A percentile compares a stretch with the other conserved stretches of the same genome.
These are phyloP conservation scores for Coemansia asiatica DNA, from an alignment of 192 early-diverging fungal species.

Conservation along the genomic window DNA sequence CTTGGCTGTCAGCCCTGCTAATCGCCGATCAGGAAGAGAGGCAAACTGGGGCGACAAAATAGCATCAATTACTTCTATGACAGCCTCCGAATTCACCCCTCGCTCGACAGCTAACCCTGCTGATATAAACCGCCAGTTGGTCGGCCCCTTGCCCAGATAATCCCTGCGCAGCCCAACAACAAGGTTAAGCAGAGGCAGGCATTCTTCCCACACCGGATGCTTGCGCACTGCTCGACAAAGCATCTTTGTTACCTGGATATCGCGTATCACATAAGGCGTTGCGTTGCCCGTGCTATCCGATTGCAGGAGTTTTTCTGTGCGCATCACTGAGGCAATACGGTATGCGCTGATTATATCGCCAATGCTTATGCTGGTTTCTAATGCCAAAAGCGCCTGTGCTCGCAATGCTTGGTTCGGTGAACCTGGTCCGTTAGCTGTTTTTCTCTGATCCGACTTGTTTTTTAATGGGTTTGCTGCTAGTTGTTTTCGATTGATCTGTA, in stretches of 20 bases:
- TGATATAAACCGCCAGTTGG: constrained; percentile 18
- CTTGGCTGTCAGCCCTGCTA: constrained; percentile 39
- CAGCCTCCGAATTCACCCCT: not conserved
- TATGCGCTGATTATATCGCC: constrained; percentile 12
- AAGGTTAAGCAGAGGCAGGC: constrained; percentile 24
- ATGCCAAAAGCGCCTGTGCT: not conserved
- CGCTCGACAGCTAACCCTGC: not conserved
- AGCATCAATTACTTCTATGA: constrained; percentile 9
- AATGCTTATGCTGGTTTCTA: not conserved
- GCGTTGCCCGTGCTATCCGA: not conserved
- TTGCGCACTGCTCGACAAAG: constrained; percentile 10
- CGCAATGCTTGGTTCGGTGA: not conserved
- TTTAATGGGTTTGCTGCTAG: not conserved
- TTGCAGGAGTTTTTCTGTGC: constrained; percentile 3
- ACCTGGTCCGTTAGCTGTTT: not conserved
- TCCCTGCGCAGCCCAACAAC: constrained; percentile 22
- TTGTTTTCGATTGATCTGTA: too few species aligned
- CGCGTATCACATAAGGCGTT: constrained; percentile 23
- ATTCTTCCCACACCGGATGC: constrained; percentile 33
- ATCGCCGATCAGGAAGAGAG: constrained; percentile 25
- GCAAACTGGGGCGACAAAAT: constrained; percentile 24
- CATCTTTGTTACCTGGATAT: constrained; percentile 15
- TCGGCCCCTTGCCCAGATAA: constrained; percentile 4
- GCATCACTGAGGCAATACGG: constrained; percentile 14
- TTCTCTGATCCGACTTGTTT: not conserved